These are phyloP conservation scores for Ophiocordyceps camponoti-rufipedis DNA, from an alignment of 2,329 filamentous ascomycete genomes.

Conservation along the genomic window DNA sequence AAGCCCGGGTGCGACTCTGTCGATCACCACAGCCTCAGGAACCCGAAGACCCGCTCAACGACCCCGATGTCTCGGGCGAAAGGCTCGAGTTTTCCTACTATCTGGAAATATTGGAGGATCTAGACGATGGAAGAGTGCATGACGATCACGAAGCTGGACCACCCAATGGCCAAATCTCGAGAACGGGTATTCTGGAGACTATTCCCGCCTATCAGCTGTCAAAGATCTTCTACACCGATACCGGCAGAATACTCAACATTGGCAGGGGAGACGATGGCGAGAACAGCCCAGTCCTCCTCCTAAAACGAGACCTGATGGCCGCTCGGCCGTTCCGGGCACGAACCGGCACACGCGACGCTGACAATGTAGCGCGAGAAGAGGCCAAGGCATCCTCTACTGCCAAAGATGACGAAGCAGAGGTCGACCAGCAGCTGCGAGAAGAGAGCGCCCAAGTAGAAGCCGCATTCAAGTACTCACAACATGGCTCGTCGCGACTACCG, in stretches of 20 bases:
- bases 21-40: conserved; percentile 33
- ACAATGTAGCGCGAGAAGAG: neutral
- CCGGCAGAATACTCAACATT: conserved; percentile 76
- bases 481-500: conserved; percentile 28
- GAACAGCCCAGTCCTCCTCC: conserved; percentile 16
- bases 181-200: conserved; percentile 30
- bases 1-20: conserved; percentile 65
- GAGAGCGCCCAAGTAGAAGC: conserved; percentile 4
- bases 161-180: conserved; percentile 21
- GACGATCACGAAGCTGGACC: conserved; percentile 16
- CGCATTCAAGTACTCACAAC: neutral
- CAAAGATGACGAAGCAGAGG: conserved; percentile 21
- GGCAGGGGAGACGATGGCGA: conserved; percentile 30
- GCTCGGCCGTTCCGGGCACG: conserved; percentile 25
- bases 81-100: conserved; percentile 49
- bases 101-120: conserved; percentile 65
- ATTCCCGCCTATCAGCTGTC: conserved; percentile 46
- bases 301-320: conserved; percentile 12
- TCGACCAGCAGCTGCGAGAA: conserved; percentile 25
- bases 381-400: neutral
- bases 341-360: neutral
- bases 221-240: conserved; percentile 88
- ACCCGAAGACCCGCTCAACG: neutral
- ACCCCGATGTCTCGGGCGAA: neutral
- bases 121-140: conserved; percentile 39